phyloP scores from a whole-genome alignment of 2,329 filamentous ascomycete genomes.

The Penicillium corylophilum region DNA sequence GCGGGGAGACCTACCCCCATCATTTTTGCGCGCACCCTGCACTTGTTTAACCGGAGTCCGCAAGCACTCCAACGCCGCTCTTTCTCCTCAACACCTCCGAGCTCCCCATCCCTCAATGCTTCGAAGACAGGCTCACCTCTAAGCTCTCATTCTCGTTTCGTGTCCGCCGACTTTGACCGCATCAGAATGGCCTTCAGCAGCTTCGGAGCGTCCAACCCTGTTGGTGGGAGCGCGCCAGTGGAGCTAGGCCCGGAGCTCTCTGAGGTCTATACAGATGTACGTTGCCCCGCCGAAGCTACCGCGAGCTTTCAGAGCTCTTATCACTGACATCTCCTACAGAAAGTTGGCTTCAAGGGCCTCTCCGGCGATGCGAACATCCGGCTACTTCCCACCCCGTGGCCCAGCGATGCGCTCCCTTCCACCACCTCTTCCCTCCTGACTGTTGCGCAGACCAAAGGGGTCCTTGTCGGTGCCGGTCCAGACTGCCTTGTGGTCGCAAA shows the following conservation, averaged over 20 bases:
- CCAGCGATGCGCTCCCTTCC: constrained; percentile 64
- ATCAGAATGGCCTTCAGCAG: constrained; percentile 61
- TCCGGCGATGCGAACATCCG: constrained; percentile 80
- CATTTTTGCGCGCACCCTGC: constrained; percentile 47
- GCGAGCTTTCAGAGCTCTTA: background rate
- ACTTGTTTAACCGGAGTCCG: constrained; percentile 45
- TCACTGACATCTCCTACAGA: constrained; percentile 43
- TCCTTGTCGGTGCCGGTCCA: constrained; percentile 85
- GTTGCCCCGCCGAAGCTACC: constrained; percentile 9
- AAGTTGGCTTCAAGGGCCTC: constrained; percentile 77
- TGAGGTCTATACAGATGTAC: constrained; percentile 79
- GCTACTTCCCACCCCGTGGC: constrained; percentile 75
- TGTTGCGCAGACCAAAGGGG: constrained; percentile 73
- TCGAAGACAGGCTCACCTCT: constrained; percentile 31
- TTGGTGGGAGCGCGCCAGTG: constrained; percentile 39
- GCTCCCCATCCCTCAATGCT: constrained; percentile 41
- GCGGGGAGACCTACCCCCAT: constrained; percentile 34
- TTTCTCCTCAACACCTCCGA: constrained; percentile 37
- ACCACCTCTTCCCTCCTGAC: constrained; percentile 79
- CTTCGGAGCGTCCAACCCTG: constrained; percentile 52
- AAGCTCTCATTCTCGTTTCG: constrained; percentile 37
- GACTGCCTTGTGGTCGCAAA: constrained; percentile 73
- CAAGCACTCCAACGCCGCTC: constrained; percentile 45
- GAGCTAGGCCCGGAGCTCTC: constrained; percentile 66
- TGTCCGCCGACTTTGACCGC: constrained; percentile 39